A percentile compares a stretch with the other conserved stretches of the same genome.
phyloP scores from a whole-genome alignment of 2,329 filamentous ascomycete genomes.

The Apiospora marii region DNA sequence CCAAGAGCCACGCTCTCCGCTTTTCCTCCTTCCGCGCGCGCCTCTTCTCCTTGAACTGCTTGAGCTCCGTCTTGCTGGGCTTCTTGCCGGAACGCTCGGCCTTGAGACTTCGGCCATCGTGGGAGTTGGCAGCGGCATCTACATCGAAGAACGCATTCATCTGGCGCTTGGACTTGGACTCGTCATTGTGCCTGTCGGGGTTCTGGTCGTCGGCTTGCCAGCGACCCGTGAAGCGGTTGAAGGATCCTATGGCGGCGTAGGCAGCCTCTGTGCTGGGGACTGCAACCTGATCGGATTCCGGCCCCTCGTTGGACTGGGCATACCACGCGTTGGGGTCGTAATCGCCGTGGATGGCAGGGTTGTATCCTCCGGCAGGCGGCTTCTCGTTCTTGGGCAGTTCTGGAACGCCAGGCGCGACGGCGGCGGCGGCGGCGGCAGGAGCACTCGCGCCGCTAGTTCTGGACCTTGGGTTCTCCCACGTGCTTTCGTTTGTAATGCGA shows the following conservation, averaged over 20 bases:
- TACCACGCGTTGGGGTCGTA: slow-evolving; percentile 98
- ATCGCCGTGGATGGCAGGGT: slow-evolving; percentile 93
- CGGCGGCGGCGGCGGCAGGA: slow-evolving; percentile 37
- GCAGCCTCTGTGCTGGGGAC: slow-evolving; percentile 47
- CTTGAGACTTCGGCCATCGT: slow-evolving; percentile 89
- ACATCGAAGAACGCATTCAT: slow-evolving; percentile 97
- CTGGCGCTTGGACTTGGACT: slow-evolving; percentile 86
- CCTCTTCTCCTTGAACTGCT: slow-evolving; percentile 90
- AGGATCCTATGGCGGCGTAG: slow-evolving; percentile 76
- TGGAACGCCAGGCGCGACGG: slow-evolving; percentile 36
- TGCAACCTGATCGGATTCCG: slow-evolving; percentile 44
- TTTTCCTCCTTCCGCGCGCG: slow-evolving; percentile 94
- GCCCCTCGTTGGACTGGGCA: slow-evolving; percentile 65
- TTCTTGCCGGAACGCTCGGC: slow-evolving; percentile 89
- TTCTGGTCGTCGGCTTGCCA: slow-evolving; percentile 75
- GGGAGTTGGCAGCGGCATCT: slow-evolving; percentile 88
- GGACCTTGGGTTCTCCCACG: slow-evolving; percentile 88
- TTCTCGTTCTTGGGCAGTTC: slow-evolving; percentile 45
- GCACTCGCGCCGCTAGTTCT: slow-evolving; percentile 61
- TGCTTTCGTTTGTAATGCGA: slow-evolving; percentile 74
- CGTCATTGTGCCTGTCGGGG: slow-evolving; percentile 82
- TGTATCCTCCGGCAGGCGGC: slow-evolving; percentile 77
- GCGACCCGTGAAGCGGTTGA: slow-evolving; percentile 89
- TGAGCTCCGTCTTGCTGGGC: slow-evolving; percentile 83
- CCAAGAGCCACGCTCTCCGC: slow-evolving; percentile 86